These are phyloP conservation scores for Annulohypoxylon stygium DNA, from an alignment of 495 filamentous ascomycete genomes.

Conservation along the genomic window DNA sequence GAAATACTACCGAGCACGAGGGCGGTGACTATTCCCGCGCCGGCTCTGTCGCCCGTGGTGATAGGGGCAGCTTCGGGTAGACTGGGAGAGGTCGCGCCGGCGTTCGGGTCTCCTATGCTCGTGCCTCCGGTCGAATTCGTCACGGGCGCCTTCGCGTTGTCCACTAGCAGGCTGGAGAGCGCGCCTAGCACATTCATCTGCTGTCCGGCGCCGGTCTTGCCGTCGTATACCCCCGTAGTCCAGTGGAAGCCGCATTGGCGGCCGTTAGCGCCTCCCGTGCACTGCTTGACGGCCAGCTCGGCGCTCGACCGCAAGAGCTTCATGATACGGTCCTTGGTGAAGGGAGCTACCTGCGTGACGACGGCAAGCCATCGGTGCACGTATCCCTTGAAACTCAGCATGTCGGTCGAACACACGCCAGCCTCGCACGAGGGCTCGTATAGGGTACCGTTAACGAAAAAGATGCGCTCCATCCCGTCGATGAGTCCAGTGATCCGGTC, in stretches of 20 bases:
- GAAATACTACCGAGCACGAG: constrained; percentile 53
- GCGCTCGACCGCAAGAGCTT: constrained; percentile 74
- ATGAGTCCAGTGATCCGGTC: constrained; percentile 70
- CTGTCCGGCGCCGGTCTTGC: constrained; percentile 71
- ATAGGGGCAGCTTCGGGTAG: constrained; percentile 38
- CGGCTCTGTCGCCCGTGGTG: constrained; percentile 67
- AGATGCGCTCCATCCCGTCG: constrained; percentile 69
- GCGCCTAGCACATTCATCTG: constrained; percentile 77
- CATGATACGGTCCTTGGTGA: constrained; percentile 71
- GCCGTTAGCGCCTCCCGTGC: constrained; percentile 68
- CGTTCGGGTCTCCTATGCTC: constrained; percentile 72
- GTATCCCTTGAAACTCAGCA: constrained; percentile 89
- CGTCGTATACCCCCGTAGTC: constrained; percentile 71
- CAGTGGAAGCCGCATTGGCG: constrained; percentile 79
- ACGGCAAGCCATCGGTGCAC: constrained; percentile 84
- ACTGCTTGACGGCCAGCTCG: constrained; percentile 75
- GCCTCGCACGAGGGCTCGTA: constrained; percentile 78
- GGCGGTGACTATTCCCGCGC: constrained; percentile 71
- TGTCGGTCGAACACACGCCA: constrained; percentile 77
- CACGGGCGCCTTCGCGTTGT: constrained; percentile 59
- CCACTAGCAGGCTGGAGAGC: constrained; percentile 67
- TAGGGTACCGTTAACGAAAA: constrained; percentile 66
- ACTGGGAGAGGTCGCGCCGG: constrained; percentile 55
- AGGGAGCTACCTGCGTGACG: constrained; percentile 78
- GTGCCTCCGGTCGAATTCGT: constrained; percentile 73